Conservation (phyloP, 805 yeast genomes). For the Allodekkera sacchari region DNA sequence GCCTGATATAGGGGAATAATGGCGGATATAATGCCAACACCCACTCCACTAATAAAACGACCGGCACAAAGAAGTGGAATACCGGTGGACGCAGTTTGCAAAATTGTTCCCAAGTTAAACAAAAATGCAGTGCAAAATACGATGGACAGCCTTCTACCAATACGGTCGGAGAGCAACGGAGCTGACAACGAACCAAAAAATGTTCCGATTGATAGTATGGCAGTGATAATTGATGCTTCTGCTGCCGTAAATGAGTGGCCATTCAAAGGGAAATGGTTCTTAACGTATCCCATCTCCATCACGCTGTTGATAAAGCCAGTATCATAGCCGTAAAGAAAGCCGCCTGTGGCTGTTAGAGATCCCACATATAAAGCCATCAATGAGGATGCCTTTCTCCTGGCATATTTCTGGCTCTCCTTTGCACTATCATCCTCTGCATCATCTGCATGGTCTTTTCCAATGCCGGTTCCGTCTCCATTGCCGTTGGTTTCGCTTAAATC, state of each 20-base stretch:
- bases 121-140: constrained; percentile 52
- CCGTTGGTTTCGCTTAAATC: too few species aligned
- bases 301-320: constrained; percentile 80
- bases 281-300: constrained; percentile 66
- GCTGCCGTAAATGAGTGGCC: constrained; percentile 41
- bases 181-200: constrained; percentile 57
- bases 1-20: constrained; percentile 79
- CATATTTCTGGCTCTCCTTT: constrained; percentile 4
- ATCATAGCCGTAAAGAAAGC: constrained; percentile 83
- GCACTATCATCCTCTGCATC: too few species aligned
- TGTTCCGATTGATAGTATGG: constrained; percentile 77
- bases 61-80: constrained; percentile 58
- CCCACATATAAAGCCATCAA: constrained; percentile 69
- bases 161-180: constrained; percentile 57
- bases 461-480: too few species aligned
- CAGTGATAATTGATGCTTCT: constrained; percentile 65
- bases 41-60: constrained; percentile 61
- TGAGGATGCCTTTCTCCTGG: constrained; percentile 30
- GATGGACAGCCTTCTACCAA: constrained; percentile 65
- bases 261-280: constrained; percentile 43
- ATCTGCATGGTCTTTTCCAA: too few species aligned
- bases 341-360: constrained; percentile 81
- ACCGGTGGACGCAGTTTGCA: constrained; percentile 52
- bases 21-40: constrained; percentile 74
- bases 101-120: constrained; percentile 61